Evolutionary conservation across 768 basidiomycete species (phyloP).

Genomic region (Suillus spraguei): DNA sequence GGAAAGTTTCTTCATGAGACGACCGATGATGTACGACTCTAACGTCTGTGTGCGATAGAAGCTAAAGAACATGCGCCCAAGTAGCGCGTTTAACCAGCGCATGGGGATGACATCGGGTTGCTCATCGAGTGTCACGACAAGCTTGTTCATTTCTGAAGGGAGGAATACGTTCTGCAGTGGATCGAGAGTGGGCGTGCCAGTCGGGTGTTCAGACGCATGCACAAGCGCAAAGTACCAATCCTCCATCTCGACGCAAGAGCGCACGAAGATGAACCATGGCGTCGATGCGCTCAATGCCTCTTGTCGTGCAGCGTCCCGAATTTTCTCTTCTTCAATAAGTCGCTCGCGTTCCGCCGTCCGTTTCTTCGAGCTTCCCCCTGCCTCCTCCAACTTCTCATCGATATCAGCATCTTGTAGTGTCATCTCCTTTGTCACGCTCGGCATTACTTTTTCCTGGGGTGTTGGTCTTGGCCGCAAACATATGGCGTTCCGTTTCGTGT

Average conservation of each 20-base stretch:
- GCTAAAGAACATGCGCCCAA: constrained; percentile 92
- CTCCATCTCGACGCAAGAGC: constrained; percentile 90
- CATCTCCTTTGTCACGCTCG: constrained; percentile 59
- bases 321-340: constrained; percentile 32
- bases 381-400: constrained; percentile 40
- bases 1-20: constrained; percentile 91
- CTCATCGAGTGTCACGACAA: constrained; percentile 85
- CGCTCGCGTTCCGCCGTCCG: constrained; percentile 43
- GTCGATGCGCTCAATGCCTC: constrained; percentile 53
- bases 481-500: constrained; percentile 87
- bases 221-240: constrained; percentile 92
- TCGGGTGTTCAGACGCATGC: constrained; percentile 67
- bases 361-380: constrained; percentile 43
- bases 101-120: constrained; percentile 96
- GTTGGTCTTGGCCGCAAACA: constrained; percentile 61
- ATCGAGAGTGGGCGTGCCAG: constrained; percentile 60
- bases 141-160: constrained; percentile 75
- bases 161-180: constrained; percentile 70
- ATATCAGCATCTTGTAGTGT: constrained; percentile 30
- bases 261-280: constrained; percentile 94
- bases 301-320: constrained; percentile 43
- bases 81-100: constrained; percentile 94
- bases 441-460: constrained; percentile 39
- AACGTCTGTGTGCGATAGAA: constrained; percentile 83
- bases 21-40: constrained; percentile 82